phyloP scores from a whole-genome alignment of 805 yeast species.

The Candida easanensis region DNA sequence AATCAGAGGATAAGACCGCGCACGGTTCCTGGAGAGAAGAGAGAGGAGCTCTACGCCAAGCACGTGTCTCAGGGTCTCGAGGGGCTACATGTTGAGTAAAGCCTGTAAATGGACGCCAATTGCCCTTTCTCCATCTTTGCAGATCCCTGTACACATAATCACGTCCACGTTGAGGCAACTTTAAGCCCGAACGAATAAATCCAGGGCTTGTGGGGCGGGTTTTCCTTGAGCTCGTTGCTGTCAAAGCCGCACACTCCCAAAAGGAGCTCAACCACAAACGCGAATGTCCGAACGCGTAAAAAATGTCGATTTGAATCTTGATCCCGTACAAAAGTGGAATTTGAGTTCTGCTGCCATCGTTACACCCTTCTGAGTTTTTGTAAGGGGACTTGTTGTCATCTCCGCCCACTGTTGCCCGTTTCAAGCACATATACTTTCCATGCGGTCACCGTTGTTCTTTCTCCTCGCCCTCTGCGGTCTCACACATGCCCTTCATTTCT shows the following conservation, averaged over 20 bases:
- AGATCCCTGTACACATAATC: too few species aligned
- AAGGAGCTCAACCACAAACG: conserved; percentile 1
- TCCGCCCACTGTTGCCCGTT: too few species aligned
- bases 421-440: too few species aligned
- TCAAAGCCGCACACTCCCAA: too few species aligned
- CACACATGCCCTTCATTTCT: conserved; percentile 56
- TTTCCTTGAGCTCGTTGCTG: too few species aligned
- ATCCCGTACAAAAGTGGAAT: too few species aligned
- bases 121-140: too few species aligned
- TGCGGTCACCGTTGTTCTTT: not conserved
- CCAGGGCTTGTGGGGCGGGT: not conserved
- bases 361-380: too few species aligned
- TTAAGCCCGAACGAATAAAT: not conserved
- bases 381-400: too few species aligned
- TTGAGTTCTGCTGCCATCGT: too few species aligned
- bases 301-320: too few species aligned
- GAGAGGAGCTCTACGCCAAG: conserved; percentile 11
- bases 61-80: not conserved
- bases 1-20: conserved; percentile 24
- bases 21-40: conserved; percentile 10
- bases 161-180: too few species aligned
- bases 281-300: not conserved
- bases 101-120: not conserved
- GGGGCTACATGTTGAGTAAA: not conserved
- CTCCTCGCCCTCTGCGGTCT: conserved; percentile 5